A percentile compares a stretch with the other conserved stretches of the same genome.
These are phyloP conservation scores for Diaporthe caulivora DNA, from an alignment of 2,329 filamentous ascomycete genomes.

Conservation along the genomic window DNA sequence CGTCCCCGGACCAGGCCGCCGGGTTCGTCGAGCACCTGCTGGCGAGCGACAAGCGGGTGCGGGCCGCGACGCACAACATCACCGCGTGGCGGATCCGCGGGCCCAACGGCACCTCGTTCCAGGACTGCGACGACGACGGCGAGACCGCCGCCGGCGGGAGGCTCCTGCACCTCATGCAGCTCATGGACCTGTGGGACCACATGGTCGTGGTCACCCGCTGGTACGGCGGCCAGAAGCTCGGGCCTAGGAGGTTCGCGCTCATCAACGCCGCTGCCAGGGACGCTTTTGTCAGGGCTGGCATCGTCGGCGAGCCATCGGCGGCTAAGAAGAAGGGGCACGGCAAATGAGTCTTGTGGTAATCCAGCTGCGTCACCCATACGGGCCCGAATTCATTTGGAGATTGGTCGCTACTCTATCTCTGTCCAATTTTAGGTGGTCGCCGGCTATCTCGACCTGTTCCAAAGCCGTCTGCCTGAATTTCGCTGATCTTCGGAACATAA, in stretches of 20 bases:
- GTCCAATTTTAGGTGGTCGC: not conserved
- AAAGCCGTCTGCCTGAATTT: not conserved
- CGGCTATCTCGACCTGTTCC: not conserved
- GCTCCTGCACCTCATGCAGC: conserved; percentile 89
- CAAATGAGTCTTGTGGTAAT: conserved; percentile 42
- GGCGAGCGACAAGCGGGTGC: conserved; percentile 84
- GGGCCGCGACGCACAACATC: conserved; percentile 94
- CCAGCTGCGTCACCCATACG: not conserved
- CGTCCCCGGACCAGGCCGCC: conserved; percentile 78
- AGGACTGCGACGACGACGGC: conserved; percentile 97
- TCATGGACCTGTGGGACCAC: conserved; percentile 94
- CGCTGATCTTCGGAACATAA: not conserved
- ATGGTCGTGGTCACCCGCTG: conserved; percentile 94
- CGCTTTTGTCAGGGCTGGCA: conserved; percentile 82
- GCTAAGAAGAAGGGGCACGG: conserved; percentile 58
- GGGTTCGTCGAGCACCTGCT: conserved; percentile 81
- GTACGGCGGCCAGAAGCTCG: conserved; percentile 93
- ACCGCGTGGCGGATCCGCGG: conserved; percentile 89
- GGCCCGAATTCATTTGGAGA: not conserved
- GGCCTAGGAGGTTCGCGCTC: conserved; percentile 88
- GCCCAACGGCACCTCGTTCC: conserved; percentile 69
- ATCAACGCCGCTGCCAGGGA: conserved; percentile 91
- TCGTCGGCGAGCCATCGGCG: conserved; percentile 66
- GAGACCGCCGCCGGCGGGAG: conserved; percentile 92
- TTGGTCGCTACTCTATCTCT: not conserved